Conservation (phyloP, 2,329 filamentous ascomycete genomes). For the Clarireedia hainanense region DNA sequence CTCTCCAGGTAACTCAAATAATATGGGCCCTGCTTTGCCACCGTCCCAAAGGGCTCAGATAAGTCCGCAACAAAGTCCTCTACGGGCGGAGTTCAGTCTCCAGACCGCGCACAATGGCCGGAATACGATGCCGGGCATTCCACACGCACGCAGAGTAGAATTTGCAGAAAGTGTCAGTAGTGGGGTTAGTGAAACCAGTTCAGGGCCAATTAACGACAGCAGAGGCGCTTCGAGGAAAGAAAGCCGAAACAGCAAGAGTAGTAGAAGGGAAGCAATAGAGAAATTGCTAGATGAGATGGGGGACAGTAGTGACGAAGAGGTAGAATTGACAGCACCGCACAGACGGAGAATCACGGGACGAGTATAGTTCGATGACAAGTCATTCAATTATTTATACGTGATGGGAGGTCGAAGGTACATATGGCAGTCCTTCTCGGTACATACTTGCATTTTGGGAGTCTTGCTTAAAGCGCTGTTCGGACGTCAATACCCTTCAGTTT, state of each 20-base stretch:
- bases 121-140: slow-evolving; percentile 18
- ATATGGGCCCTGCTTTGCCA: slow-evolving; percentile 46
- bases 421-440: neutral
- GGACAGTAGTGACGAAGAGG: slow-evolving; percentile 30
- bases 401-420: neutral
- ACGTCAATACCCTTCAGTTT: neutral
- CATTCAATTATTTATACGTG: no score
- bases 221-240: slow-evolving; percentile 8
- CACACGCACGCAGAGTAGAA: slow-evolving; percentile 16
- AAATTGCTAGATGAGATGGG: slow-evolving; percentile 28
- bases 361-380: neutral
- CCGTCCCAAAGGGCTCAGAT: slow-evolving; percentile 31
- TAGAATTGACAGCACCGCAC: slow-evolving; percentile 25
- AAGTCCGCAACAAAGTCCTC: slow-evolving; percentile 27
- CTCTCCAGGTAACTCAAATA: slow-evolving; percentile 64
- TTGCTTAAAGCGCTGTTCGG: neutral
- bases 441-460: neutral
- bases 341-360: slow-evolving; percentile 20
- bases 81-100: slow-evolving; percentile 25
- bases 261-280: slow-evolving; percentile 24
- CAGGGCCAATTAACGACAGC: neutral
- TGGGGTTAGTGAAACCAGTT: neutral
- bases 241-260: slow-evolving; percentile 17
- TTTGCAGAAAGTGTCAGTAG: slow-evolving; percentile 16
- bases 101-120: slow-evolving; percentile 16